Base-by-base conservation (phyloP, 2,329 filamentous ascomycete species). In the Colletotrichum higginsianum region DNA sequence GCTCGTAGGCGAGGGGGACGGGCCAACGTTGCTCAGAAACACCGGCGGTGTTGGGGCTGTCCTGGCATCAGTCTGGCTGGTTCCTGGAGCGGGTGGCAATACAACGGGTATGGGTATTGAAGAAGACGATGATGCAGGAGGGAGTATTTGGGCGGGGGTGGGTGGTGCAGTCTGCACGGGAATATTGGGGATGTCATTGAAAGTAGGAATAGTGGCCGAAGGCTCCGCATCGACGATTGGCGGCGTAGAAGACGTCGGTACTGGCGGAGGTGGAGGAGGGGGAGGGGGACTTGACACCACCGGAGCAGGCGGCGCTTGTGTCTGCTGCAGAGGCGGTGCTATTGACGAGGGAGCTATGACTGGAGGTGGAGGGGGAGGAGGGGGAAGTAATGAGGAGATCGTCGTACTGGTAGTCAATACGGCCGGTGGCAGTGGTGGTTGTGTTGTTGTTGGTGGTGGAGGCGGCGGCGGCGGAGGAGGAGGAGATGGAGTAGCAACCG, bases 61-160 rank as follows among this genome's bases (percentile, higher is more conserved):
- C 75, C 74, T 79, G 75, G 71, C 77, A 82, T 83, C 80, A 82
- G 81, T 78, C 78, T 78, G 75, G 79, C 78, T 82, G 77, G 74
- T 77, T 76, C 78, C 66, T 56, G 73, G 72, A 74, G 77, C 75
- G 67, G 77, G 63, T 64, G 74, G 73, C 38, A 50, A 62, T 42
- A 61, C 47, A 35, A 58, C 61, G 42, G 69, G 66, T 13, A 68
- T 52, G 63, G 61, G 67, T 26, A 44, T 38, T 26, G 67, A 66
- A 38, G 64, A 58, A 26, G 63, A 67, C 30, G 44, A 64, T 16
- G 44, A 66, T 8, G 35, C 6, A 35, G 61, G 61, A 57, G 60
- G 53, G 35, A 57, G 52, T 18, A 69, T 8, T 44, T 69, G 50
- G 18, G 62, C 61, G 18, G 61, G 61, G 15, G 61, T 46, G 26